Base-by-base conservation (phyloP, 1,284 basidiomycete species). In the Puccinia hordei region DNA sequence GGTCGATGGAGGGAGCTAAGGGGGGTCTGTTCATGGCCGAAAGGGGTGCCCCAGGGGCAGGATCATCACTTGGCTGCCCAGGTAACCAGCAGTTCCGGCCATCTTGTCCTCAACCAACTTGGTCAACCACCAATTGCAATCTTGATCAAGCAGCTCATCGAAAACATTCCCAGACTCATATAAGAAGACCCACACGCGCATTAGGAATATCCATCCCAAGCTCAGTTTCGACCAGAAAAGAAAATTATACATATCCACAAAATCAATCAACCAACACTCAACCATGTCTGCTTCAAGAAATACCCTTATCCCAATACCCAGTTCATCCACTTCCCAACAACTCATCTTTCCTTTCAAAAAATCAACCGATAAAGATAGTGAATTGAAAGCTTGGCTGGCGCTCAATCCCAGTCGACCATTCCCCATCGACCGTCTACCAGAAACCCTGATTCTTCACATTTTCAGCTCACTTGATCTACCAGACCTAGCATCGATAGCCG, bases 311-410 rank as follows among this genome's bases (percentile, higher is more conserved):
- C 57, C 27, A 59, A 27, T 27, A 59, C 57, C 57, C 12, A 27
- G 57, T 27, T 59, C 57, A 33, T 59, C 57, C 57, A 12, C 13
- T 33, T 33, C 57, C 1, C 53, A 55, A 55, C 27, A 30, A 15
- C 27, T 27, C 24, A 19, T n/a, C 53, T 33, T 15, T 1, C 24
- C 57, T 33, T 30, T 27, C 27, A 33, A 4, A 33, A 2, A 30
- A 33, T 10, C 57, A 12, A 27, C 24, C 13, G 57, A 59, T 33
- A 59, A 41, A 55, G 71, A 73, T 35, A 55, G 5, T 17, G 71
- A 73, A 35, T 51, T 73, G 12, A 73, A 73, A 13, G 71, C 71
- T n/a, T 73, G 71, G 71, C 71, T 73, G 10, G 71, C 71, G 38
- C 35, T 55, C 49, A 73, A 73, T 57, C 71, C 71, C 10, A 51